Conservation (phyloP, 768 basidiomycete species). For the Sistotremastrum suecicum region DNA sequence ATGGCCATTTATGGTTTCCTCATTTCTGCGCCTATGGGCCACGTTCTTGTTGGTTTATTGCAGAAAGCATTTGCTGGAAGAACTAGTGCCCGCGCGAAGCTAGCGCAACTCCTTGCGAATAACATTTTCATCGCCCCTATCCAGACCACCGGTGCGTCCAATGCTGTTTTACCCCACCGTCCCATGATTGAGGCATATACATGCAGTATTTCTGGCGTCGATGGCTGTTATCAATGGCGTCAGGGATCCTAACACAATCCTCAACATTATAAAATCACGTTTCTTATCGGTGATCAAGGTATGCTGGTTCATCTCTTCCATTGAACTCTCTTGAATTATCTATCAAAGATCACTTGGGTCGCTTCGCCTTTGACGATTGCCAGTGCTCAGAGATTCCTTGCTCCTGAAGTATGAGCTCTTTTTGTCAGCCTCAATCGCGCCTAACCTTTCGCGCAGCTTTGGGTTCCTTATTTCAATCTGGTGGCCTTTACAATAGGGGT, state of each 20-base stretch:
- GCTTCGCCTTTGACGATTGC: slow-evolving; percentile 61
- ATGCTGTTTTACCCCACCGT: too few relatives aligned
- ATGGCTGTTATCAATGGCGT: slow-evolving; percentile 82
- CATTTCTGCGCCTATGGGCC: slow-evolving; percentile 71
- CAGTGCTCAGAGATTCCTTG: slow-evolving; percentile 67
- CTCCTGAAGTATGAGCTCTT: slow-evolving; percentile 43
- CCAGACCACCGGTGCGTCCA: slow-evolving; percentile 44
- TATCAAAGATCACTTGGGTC: slow-evolving; percentile 58
- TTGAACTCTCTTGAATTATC: neutral
- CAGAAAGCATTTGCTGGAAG: slow-evolving; percentile 70
- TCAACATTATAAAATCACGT: slow-evolving; percentile 53
- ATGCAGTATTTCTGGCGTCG: slow-evolving; percentile 53
- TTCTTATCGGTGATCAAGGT: slow-evolving; percentile 67
- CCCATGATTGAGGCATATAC: neutral
- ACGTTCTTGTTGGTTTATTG: slow-evolving; percentile 54
- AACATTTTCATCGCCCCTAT: slow-evolving; percentile 68
- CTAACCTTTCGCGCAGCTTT: slow-evolving; percentile 33
- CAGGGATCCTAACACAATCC: slow-evolving; percentile 44
- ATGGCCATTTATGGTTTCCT: slow-evolving; percentile 77
- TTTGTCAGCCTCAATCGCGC: slow-evolving; percentile 2
- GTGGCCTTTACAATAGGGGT: slow-evolving; percentile 69
- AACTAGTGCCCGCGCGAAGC: slow-evolving; percentile 43
- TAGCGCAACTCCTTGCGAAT: slow-evolving; percentile 63
- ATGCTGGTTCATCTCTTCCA: slow-evolving; percentile 9
- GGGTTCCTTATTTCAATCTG: slow-evolving; percentile 80